phyloP scores from a whole-genome alignment of 1,284 basidiomycete genomes.

The Apiotrichum laibachii region DNA sequence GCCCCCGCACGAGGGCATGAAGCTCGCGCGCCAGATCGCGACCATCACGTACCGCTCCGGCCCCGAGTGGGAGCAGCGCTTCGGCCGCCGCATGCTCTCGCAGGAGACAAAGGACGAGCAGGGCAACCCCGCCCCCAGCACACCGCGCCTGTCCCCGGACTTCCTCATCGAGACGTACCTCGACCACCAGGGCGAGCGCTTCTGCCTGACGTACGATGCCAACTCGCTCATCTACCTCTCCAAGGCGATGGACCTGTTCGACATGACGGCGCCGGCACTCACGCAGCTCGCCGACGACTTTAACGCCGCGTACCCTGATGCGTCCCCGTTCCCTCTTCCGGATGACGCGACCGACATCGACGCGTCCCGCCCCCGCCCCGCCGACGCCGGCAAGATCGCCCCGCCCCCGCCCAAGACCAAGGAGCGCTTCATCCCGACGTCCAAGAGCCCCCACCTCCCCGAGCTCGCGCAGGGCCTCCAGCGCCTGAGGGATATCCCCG shows the following conservation, averaged over 20 bases:
- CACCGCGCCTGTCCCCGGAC: constrained; percentile 62
- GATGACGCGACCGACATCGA: constrained; percentile 35
- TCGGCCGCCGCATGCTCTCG: constrained; percentile 63
- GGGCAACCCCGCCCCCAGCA: constrained; percentile 18
- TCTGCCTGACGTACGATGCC: constrained; percentile 98
- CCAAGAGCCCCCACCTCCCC: constrained; percentile 66
- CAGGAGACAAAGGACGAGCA: constrained; percentile 38
- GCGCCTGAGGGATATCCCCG: constrained; percentile 73
- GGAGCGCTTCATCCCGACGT: constrained; percentile 57
- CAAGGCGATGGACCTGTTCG: constrained; percentile 99
- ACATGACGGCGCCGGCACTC: constrained; percentile 81
- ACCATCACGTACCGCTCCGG: constrained; percentile 99
- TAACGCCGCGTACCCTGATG: constrained; percentile 38
- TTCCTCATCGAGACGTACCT: constrained; percentile 99
- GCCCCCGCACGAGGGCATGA: constrained; percentile 97
- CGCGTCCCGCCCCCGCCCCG: constrained; percentile 20
- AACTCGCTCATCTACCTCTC: constrained; percentile 98
- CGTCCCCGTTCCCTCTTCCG: constrained; percentile 48
- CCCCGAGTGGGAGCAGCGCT: constrained; percentile 97
- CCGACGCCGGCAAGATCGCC: not conserved
- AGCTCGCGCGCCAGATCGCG: constrained; percentile 95
- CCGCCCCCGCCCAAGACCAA: constrained; percentile 17
- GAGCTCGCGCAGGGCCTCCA: constrained; percentile 78
- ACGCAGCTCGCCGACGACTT: constrained; percentile 59
- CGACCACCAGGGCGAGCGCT: constrained; percentile 94